Base-by-base conservation (phyloP, 192 early-diverging fungal species). In the Obelidium mucronatum region DNA sequence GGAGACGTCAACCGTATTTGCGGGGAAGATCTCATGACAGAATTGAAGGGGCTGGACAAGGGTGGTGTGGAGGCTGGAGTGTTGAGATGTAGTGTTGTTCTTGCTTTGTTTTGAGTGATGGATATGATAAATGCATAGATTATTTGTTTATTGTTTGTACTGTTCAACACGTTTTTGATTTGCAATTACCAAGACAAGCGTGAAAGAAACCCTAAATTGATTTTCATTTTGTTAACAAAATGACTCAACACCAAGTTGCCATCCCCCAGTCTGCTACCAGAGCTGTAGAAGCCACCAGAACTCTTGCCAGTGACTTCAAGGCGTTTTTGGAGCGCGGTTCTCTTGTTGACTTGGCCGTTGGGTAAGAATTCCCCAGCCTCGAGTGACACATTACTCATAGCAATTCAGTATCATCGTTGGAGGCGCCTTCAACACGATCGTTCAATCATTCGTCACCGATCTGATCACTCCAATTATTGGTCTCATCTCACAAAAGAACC, bases 371-470 rank as follows among this genome's bases (percentile, higher is more conserved):
- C 22, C 62, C 22, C 39, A n/a, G n/a, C n/a, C n/a, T n/a, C n/a
- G n/a, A n/a, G n/a, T n/a, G n/a, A n/a, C n/a, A n/a, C n/a, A n/a
- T n/a, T n/a, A n/a, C n/a, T n/a, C n/a, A n/a, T n/a, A n/a, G n/a
- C n/a, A n/a, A n/a, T n/a, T n/a, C 30, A 67, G 90, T 78, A 82
- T 92, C 44, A 84, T 92, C 58, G 89, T 92, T 51, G 91, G 90
- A 75, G 81, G 84, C 35, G 87, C 89, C 22, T 92, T 90, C 83
- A 87, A 82, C 13, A 61, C 70, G 35, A 84, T 85, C 53, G 83
- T 88, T 68, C 82, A 69, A 11, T 70, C 76, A 8, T 65, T 76
- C 52, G 65, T 68, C 28, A 78, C 70, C 22, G 90, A 90, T 80
- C 81, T 91, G 28, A 81, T 91, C 44, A 85, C 86, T 17, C 90